These are phyloP conservation scores for Curvularia spicifera DNA, from an alignment of 2,329 filamentous ascomycete genomes.

Conservation along the genomic window DNA sequence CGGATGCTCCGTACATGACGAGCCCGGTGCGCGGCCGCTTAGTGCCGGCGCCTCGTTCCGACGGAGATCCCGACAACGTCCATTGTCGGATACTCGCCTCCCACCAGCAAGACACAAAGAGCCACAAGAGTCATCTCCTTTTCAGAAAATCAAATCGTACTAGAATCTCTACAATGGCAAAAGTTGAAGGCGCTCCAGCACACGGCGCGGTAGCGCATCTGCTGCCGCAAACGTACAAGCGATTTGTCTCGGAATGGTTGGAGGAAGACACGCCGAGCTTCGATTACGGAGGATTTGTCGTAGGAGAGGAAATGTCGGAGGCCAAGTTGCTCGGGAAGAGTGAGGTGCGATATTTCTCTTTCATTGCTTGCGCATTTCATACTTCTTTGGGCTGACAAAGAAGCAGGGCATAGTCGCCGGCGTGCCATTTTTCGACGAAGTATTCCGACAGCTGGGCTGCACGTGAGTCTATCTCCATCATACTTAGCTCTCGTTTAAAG, in stretches of 20 bases:
- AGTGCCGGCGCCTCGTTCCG: constrained; percentile 22
- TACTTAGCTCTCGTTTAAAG: not conserved
- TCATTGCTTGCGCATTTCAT: too few species aligned
- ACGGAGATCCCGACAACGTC: constrained; percentile 16
- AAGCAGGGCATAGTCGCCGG: constrained; percentile 80
- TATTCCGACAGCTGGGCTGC: constrained; percentile 89
- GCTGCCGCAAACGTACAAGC: constrained; percentile 84
- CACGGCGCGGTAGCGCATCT: constrained; percentile 72
- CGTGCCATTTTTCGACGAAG: constrained; percentile 92
- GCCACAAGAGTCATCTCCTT: not conserved
- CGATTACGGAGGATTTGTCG: constrained; percentile 97
- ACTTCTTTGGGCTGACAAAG: not conserved
- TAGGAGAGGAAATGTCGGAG: constrained; percentile 68
- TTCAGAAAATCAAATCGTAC: not conserved
- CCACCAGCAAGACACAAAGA: constrained; percentile 1
- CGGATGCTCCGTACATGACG: not conserved
- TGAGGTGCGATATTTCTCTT: constrained; percentile 47
- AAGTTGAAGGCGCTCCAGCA: constrained; percentile 59
- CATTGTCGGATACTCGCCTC: constrained; percentile 7
- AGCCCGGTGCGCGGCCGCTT: constrained; percentile 25
- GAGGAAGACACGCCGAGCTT: constrained; percentile 96
- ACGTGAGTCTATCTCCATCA: constrained; percentile 55
- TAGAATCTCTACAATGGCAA: constrained; percentile 15
- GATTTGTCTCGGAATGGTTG: constrained; percentile 81
- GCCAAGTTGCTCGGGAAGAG: constrained; percentile 64